Evolutionary conservation across 495 filamentous ascomycete species (phyloP).

Genomic region (Penicillium parvum): DNA sequence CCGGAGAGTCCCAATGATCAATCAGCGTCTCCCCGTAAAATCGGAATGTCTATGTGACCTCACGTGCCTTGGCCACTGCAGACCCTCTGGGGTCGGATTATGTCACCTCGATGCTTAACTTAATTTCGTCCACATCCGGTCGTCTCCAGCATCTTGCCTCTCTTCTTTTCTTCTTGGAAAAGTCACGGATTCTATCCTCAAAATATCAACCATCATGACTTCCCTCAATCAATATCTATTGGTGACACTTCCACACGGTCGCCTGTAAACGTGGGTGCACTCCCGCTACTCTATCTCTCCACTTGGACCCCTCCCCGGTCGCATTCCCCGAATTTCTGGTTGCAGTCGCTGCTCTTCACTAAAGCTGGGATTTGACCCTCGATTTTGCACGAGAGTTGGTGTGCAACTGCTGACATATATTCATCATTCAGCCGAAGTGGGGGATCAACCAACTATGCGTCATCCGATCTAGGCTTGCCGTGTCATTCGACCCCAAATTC

Average conservation of each 20-base stretch:
- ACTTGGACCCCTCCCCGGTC: conserved; percentile 9
- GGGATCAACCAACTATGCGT: conserved; percentile 28
- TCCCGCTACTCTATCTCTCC: background rate
- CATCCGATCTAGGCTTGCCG: conserved; percentile 23
- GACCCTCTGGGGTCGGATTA: conserved; percentile 2
- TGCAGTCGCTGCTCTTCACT: background rate
- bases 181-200: background rate
- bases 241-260: conserved; percentile 3
- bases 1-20: background rate
- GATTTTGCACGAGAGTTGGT: conserved; percentile 3
- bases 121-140: conserved; percentile 12
- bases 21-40: background rate
- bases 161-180: background rate
- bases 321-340: conserved; percentile 12
- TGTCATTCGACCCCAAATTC: conserved; percentile 18
- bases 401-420: background rate
- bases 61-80: no score
- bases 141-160: conserved; percentile 8
- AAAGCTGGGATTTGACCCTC: no score
- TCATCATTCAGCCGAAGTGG: conserved; percentile 11
- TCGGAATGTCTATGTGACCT: background rate
- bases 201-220: background rate
- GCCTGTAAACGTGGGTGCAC: conserved; percentile 6
- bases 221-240: background rate
- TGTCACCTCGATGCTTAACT: conserved; percentile 17